Conservation (phyloP, 169 alveolate species). For the Perkinsus marinus region DNA sequence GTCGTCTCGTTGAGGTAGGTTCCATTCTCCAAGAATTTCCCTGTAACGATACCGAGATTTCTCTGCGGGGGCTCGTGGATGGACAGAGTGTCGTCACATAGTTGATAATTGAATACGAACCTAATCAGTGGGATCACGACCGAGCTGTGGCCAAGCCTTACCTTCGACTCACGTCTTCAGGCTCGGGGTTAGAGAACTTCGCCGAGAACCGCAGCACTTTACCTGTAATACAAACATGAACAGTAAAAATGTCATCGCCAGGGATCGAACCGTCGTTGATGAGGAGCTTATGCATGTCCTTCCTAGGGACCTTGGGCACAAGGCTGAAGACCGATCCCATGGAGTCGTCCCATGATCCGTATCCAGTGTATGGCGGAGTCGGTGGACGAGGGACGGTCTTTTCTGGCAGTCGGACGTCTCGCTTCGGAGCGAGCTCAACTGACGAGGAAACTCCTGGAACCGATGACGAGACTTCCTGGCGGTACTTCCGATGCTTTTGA, state of each 20-base stretch:
- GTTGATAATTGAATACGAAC: conserved; percentile 8
- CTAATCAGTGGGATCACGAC: not conserved
- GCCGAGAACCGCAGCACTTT: conserved; percentile 11
- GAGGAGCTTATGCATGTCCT: conserved; percentile 13
- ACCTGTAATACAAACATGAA: not conserved
- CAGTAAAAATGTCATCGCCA: no score
- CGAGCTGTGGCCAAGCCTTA: not conserved
- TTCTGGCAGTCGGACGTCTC: conserved; percentile 11
- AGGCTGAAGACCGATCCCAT: conserved; percentile 3
- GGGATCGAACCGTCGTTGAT: conserved; percentile 8
- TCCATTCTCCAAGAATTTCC: conserved; percentile 12
- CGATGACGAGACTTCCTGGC: not conserved
- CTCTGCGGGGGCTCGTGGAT: not conserved
- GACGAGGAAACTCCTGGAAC: not conserved
- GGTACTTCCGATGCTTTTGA: not conserved
- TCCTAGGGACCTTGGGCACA: conserved; percentile 10
- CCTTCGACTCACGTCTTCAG: not conserved
- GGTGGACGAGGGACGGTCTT: conserved; percentile 7
- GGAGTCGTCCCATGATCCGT: conserved; percentile 15
- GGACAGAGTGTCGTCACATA: conserved; percentile 10
- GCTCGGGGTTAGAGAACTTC: not conserved
- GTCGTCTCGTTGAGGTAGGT: conserved; percentile 8
- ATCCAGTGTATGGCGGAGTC: conserved; percentile 22
- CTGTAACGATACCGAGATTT: conserved; percentile 11
- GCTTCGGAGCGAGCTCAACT: not conserved